These are phyloP conservation scores for Solanum bulbocastanum DNA, from an alignment of 257 asterid genomes.

Conservation along the genomic window DNA sequence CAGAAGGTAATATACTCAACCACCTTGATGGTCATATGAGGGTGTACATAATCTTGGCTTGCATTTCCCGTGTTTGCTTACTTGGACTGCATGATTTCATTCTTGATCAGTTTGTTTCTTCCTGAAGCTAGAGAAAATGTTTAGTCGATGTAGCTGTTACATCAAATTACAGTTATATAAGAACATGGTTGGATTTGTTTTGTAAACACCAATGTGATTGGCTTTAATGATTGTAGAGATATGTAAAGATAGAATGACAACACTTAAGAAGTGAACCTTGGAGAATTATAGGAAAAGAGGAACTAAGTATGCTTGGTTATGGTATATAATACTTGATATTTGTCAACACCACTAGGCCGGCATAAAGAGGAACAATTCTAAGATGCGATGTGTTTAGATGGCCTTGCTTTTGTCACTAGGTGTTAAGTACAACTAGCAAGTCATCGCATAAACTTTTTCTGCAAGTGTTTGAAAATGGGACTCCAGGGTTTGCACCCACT, in stretches of 20 bases:
- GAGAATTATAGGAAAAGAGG: not conserved
- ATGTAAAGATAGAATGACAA: not conserved
- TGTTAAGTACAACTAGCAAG: not conserved
- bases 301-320: not conserved
- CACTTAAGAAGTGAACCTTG: not conserved
- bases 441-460: not conserved
- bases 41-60: not conserved
- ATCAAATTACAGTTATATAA: not conserved
- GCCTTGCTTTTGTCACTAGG: not conserved
- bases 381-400: not conserved
- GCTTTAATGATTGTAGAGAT: not conserved
- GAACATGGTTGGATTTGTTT: not conserved
- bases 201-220: not conserved
- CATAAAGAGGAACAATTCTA: not conserved
- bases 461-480: not conserved
- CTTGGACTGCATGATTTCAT: not conserved
- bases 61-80: not conserved
- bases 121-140: not conserved
- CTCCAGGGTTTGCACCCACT: not conserved
- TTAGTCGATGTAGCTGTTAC: not conserved
- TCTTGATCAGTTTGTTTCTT: not conserved
- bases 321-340: not conserved
- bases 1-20: conserved; percentile 57
- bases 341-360: not conserved
- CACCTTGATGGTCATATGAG: not conserved